phyloP scores from a whole-genome alignment of 139 green algal genomes.

The Picochlorum sp. region DNA sequence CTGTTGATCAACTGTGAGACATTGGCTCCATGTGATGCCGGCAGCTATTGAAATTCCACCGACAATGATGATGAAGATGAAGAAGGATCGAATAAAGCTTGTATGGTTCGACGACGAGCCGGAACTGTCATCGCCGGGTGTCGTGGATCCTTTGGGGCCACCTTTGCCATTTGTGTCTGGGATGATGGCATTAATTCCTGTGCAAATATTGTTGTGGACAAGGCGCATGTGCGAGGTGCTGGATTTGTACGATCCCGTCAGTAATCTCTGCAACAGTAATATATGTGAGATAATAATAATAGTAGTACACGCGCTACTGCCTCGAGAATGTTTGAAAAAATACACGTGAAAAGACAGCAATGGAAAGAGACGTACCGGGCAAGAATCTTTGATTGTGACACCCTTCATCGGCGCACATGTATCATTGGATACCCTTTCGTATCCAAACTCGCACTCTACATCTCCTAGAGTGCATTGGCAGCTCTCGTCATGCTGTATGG shows the following conservation, averaged over 20 bases:
- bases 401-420: not conserved
- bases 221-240: constrained; percentile 34
- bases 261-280: not conserved
- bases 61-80: constrained; percentile 21
- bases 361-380: constrained; percentile 4
- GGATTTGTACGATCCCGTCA: constrained; percentile 13
- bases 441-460: constrained; percentile 73
- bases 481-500: not conserved
- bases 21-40: constrained; percentile 23
- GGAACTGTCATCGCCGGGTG: constrained; percentile 4
- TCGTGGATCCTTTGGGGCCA: constrained; percentile 3
- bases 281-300: not conserved
- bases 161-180: constrained; percentile 58
- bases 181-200: constrained; percentile 33
- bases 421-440: constrained; percentile 3
- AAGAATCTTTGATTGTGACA: not conserved
- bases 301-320: not conserved
- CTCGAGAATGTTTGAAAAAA: not conserved
- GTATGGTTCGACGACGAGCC: not conserved
- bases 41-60: constrained; percentile 21
- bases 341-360: not conserved
- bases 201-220: constrained; percentile 57
- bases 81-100: constrained; percentile 15
- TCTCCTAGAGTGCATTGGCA: constrained; percentile 41
- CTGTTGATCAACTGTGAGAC: constrained; percentile 6